Percentiles rank a stretch among this genome's conserved stretches.
Evolutionary conservation across 2,329 filamentous ascomycete species (phyloP).

Genomic region (Chrysoporthe austroafricana): DNA sequence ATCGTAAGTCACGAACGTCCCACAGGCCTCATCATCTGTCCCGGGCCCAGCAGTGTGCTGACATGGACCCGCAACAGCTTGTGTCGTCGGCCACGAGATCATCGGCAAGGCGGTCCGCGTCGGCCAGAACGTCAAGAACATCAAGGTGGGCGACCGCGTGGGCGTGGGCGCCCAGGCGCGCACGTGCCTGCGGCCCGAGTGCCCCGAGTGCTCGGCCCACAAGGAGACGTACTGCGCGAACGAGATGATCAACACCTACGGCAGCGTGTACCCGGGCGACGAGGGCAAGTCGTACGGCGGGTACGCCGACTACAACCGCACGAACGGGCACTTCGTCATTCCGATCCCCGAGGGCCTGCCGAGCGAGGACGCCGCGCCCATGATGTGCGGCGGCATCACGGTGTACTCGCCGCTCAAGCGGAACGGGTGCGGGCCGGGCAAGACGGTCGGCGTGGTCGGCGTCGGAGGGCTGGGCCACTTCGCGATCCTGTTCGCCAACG

Average conservation of each 20-base stretch:
- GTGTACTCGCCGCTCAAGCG: slow-evolving; percentile 64
- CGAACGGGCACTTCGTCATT: slow-evolving; percentile 48
- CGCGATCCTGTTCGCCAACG: slow-evolving; percentile 68
- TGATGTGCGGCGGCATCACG: slow-evolving; percentile 72
- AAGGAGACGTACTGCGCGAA: slow-evolving; percentile 45
- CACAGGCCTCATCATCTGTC: background rate
- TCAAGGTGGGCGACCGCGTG: slow-evolving; percentile 64
- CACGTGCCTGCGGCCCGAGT: slow-evolving; percentile 53
- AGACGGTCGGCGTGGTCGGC: slow-evolving; percentile 68
- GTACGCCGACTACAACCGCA: slow-evolving; percentile 41
- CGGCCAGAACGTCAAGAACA: slow-evolving; percentile 47
- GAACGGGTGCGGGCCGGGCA: slow-evolving; percentile 68
- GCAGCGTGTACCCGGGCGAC: slow-evolving; percentile 51
- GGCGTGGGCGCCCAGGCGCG: slow-evolving; percentile 62
- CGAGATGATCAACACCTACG: slow-evolving; percentile 54
- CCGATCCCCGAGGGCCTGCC: slow-evolving; percentile 47
- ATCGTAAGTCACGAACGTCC: slow-evolving; percentile 38
- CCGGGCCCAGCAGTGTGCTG: background rate
- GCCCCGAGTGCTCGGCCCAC: slow-evolving; percentile 43
- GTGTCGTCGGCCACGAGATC: slow-evolving; percentile 64
- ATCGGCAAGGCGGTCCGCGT: slow-evolving; percentile 57
- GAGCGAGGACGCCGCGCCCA: slow-evolving; percentile 54
- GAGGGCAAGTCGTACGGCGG: slow-evolving; percentile 63
- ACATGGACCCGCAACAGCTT: slow-evolving; percentile 35
- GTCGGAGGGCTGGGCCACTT: slow-evolving; percentile 72